Evolutionary conservation across 1,284 basidiomycete genomes (phyloP).

Genomic region (Phylloporus gajari): DNA sequence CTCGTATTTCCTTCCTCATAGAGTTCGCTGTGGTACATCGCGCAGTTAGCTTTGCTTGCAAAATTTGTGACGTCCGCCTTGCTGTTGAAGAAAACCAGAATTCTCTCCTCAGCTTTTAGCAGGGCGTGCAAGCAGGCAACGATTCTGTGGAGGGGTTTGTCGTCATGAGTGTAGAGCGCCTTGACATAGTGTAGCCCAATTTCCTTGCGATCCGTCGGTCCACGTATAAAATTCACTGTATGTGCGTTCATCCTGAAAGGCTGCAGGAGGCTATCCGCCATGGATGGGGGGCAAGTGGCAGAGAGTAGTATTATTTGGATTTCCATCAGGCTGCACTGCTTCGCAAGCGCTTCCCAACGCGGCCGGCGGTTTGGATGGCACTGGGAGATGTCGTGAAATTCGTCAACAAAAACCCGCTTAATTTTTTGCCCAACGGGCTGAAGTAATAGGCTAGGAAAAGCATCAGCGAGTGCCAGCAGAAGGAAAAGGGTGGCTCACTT

Average conservation of each 20-base stretch:
- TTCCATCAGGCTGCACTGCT: not conserved
- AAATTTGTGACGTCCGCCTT: not conserved
- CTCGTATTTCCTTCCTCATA: not conserved
- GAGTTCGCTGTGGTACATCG: not conserved
- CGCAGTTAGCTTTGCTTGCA: not conserved
- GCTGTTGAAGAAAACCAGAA: not conserved
- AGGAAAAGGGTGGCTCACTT: not conserved
- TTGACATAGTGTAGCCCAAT: not conserved
- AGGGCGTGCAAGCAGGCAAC: too few relatives aligned
- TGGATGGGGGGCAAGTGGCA: not conserved
- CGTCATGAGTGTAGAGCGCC: not conserved
- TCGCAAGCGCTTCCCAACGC: not conserved
- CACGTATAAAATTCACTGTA: not conserved
- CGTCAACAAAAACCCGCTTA: not conserved
- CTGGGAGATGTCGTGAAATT: not conserved
- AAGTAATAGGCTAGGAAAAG: not conserved
- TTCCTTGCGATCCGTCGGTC: not conserved
- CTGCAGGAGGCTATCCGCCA: not conserved
- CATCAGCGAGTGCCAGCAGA: too few relatives aligned
- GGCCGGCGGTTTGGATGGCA: not conserved
- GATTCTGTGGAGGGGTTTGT: not conserved
- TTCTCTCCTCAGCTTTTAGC: not conserved
- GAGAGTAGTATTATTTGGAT: not conserved
- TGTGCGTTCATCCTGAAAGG: not conserved
- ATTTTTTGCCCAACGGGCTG: not conserved